Base-by-base conservation (phyloP, 495 filamentous ascomycete genomes). In the Diplogelasinospora grovesii region DNA sequence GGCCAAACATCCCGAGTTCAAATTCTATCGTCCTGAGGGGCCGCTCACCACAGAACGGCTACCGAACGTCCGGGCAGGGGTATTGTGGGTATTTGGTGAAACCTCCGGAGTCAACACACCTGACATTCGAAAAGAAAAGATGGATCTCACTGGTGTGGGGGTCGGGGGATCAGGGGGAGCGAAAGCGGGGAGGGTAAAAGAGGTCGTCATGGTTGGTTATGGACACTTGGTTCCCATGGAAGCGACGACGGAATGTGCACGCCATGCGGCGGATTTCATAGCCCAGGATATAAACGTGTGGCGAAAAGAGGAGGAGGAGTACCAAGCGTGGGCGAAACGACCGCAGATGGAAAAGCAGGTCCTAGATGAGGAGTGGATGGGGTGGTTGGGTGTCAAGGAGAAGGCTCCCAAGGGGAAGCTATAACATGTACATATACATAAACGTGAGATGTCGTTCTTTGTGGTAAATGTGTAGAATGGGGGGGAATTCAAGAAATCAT, bases 221-320 rank as follows among this genome's bases (percentile, higher is more conserved):
- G 87, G 92, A 1, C 92, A 98, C 64, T 60, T 96, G 22, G 74
- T 96, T 33, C 84, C 92, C 1, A 83, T 93, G 71, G 87, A 94
- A 57, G 73, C 74, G 34, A 81, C 82, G 9, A 64, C 52, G n/a
- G 65, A 74, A 45, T 82, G 77, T 33, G 85, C 83, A 5, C 68
- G 76, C 36, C 68, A 77, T 27, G 75, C 75, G 4, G 77, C 69
- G 2, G 54, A 49, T 3, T 95, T 83, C 75, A 54, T 93, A 28
- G 73, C 63, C 0, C 52, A 53, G 30, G 82, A 89, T 55, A 46
- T 89, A 50, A 48, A 66, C 31, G 63, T 70, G 27, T 90, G 83
- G 82, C 60, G 71, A 37, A 65, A 67, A 10, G 74, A 85, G 53
- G 78, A 85, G 54, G 66, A 67, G 38, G 66, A 64, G 39, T 85